A percentile compares a stretch with the other conserved stretches of the same genome.
These are phyloP conservation scores for Plasmodium adleri DNA, from an alignment of 169 alveolate genomes.

Conservation along the genomic window DNA sequence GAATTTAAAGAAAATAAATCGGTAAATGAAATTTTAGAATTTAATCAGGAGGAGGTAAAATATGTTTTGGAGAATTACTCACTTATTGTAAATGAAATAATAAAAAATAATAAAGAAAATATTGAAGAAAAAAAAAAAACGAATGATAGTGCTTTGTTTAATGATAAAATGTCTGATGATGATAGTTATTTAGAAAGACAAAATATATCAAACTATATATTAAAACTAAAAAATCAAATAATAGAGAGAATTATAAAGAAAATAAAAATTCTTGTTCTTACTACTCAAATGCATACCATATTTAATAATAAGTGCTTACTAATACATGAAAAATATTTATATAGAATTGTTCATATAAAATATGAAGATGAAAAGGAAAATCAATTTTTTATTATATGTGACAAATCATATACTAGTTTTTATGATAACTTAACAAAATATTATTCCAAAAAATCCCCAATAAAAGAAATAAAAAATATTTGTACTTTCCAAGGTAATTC, in stretches of 20 bases:
- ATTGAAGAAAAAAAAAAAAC: background rate
- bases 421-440: slow-evolving; percentile 22
- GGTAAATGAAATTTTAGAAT: slow-evolving; percentile 23
- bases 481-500: slow-evolving; percentile 13
- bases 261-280: slow-evolving; percentile 50
- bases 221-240: background rate
- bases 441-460: slow-evolving; percentile 13
- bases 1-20: slow-evolving; percentile 12
- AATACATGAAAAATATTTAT: slow-evolving; percentile 38
- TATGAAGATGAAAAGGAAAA: slow-evolving; percentile 2
- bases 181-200: too few species aligned
- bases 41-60: slow-evolving; percentile 6
- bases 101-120: background rate
- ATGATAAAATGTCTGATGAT: background rate
- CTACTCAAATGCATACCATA: slow-evolving; percentile 74
- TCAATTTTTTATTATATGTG: slow-evolving; percentile 52
- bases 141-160: background rate
- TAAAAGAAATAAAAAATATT: slow-evolving; percentile 26
- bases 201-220: background rate
- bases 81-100: background rate
- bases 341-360: slow-evolving; percentile 21
- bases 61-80: background rate
- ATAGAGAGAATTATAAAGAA: slow-evolving; percentile 8
- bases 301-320: slow-evolving; percentile 64
- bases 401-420: slow-evolving; percentile 39